Conservation (phyloP, 331 rosid genomes). For the Acacia pycnantha region DNA sequence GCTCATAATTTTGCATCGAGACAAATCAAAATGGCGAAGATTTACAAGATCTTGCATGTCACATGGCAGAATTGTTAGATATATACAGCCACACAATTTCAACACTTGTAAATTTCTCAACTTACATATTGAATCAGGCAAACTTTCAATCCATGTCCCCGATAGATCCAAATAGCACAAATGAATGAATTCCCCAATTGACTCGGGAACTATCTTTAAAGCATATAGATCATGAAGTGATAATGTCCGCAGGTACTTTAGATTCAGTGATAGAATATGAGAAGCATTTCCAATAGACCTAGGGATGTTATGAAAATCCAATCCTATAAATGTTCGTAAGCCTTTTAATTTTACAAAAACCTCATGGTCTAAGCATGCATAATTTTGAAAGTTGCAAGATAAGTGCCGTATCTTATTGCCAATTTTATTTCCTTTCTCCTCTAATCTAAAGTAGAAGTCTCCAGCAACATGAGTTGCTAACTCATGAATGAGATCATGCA, state of each 20-base stretch:
- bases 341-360: not conserved
- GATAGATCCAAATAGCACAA: slow-evolving; percentile 26
- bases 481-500: too few relatives aligned
- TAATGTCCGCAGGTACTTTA: slow-evolving; percentile 18
- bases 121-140: slow-evolving; percentile 4
- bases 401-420: slow-evolving; percentile 22
- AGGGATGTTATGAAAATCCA: not conserved
- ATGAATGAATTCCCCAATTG: slow-evolving; percentile 5
- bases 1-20: too few relatives aligned
- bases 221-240: not conserved
- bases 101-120: slow-evolving; percentile 13
- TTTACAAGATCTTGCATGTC: not conserved
- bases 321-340: slow-evolving; percentile 1
- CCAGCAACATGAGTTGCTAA: too few relatives aligned
- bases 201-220: not conserved
- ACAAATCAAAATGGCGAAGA: not conserved
- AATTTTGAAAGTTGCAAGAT: not conserved
- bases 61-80: not conserved
- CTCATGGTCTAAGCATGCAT: not conserved
- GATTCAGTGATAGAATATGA: not conserved
- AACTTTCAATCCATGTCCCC: accelerated
- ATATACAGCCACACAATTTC: not conserved
- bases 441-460: not conserved
- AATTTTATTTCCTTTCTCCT: not conserved
- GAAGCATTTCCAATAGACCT: not conserved